Evolutionary conservation across 495 filamentous ascomycete species (phyloP), one percentile per base, ranked within the genome.

Genomic region (Penicillium canescens): DNA sequence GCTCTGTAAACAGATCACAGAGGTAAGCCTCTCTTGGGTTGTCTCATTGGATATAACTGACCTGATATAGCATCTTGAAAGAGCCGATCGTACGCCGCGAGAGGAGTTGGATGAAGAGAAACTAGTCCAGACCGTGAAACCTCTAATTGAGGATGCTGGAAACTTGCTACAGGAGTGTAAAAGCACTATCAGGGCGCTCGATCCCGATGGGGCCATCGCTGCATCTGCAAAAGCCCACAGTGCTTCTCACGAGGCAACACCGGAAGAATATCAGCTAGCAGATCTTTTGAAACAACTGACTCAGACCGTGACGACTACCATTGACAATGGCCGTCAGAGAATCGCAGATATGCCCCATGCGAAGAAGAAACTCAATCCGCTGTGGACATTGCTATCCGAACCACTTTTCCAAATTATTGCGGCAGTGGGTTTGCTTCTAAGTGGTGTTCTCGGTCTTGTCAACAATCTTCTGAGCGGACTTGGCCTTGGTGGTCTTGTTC

Each of bases 331-430:
- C 34, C 91, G 89, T 80, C 86, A 84, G 68, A 88, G 87, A 73
- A 87, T 96, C 49, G 85, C 88, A 60, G 88, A 89, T 64, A 92
- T 96, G 87, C 92, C 92, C 12, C 86, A 92, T 54, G 92, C 91
- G 21, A 94, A 96, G 85, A 96, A 96, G 79, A 83, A 89, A 71
- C 81, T 97, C 43, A 96, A 91, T 64, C 91, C 92, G 1, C 83
- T 96, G 26, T 91, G 91, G 89, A 86, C 78, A 34, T 71, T 96
- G 42, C 75, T 96, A 34, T 86, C 84, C 34, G 78, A 96, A 75
- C 92, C 92, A 11, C 77, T 96, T 14, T 90, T 91, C 81, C 92
- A 96, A 79, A 96, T 96, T 67, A 79, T 97, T 52, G 91, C 92
- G 4, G 92, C 89, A 13, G 92, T 97, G 10, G 92, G 92, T 9